Base-by-base conservation (phyloP, 257 asterid species). In the Petunia axillaris region DNA sequence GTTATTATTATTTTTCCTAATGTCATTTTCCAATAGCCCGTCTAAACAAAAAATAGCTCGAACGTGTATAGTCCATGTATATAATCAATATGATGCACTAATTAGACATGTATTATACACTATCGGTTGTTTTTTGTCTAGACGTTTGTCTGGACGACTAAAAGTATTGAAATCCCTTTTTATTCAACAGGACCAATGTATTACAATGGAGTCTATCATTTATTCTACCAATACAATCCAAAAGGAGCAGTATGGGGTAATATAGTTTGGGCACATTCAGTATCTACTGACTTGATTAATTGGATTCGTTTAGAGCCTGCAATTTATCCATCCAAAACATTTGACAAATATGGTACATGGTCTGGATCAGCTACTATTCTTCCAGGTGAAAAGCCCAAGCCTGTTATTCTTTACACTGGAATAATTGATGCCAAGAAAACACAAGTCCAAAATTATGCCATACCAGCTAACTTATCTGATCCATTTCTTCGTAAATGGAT, bases 261-360 rank as follows among this genome's bases (percentile, higher is more conserved):
- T 36, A 84, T 84, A 43, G 77, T 78, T 10, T 84, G 87, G 87
- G 87, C 74, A 3, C 87, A 84, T 77, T 74, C 87, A 5, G 77
- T 81, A 6, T 81, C 85, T 8, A 55, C 4, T 10, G 87, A 81
- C 55, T 5, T 84, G 52, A 16, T 84, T 15, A 78, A 68, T n/a
- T 80, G 86, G 86, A 62, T 57, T 10, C 43, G 60, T 7, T 14
- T 84, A 44, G 80, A 81, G 43, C 77, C 36, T 0, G 84, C 85
- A 35, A 64, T 84, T 15, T 55, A 62, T 58, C 82, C 84, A 1
- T 55, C 82, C 8, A 65, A 63, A 37, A 35, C 59, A 10, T 84
- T 63, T n/a, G 87, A 84, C 5, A 63, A 39, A 2, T 71, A 68
- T 39, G 87, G 82, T 9, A 57, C 77, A 4, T 84, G 87, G 82